Evolutionary conservation across 164 flowering plant genomes (phyloP).

Genomic region (Macadamia integrifolia): DNA sequence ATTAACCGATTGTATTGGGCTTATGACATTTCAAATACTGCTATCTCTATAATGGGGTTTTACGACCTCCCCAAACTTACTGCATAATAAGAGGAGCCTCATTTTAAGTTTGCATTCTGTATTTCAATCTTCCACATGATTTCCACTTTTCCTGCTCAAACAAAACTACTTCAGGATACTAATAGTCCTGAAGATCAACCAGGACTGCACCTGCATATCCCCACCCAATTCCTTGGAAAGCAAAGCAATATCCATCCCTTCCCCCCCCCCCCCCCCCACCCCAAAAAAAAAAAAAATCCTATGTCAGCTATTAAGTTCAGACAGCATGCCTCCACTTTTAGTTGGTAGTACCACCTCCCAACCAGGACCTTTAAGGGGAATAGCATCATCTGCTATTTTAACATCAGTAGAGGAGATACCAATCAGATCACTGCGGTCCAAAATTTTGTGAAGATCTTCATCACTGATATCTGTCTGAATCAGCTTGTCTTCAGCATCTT

Average conservation of each 20-base stretch:
- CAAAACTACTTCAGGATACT: neutral
- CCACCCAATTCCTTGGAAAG: neutral
- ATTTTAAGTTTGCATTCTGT: too few relatives aligned
- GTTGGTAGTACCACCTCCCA: constrained; percentile 92
- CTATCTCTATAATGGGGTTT: too few relatives aligned
- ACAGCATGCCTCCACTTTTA: constrained; percentile 68
- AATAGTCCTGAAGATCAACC: neutral
- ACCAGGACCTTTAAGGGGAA: constrained; percentile 88
- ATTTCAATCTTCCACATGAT: too few relatives aligned
- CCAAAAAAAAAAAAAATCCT: neutral
- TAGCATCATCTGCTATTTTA: neutral
- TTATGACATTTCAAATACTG: too few relatives aligned
- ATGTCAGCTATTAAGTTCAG: constrained; percentile 51
- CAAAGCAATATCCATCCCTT: too few relatives aligned
- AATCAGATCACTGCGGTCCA: constrained; percentile 80
- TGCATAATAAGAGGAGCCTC: too few relatives aligned
- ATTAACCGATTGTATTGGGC: too few relatives aligned
- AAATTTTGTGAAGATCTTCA: constrained; percentile 64
- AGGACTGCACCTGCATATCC: neutral
- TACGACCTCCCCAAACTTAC: too few relatives aligned
- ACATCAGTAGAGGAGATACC: constrained; percentile 9
- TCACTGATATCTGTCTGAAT: constrained; percentile 80
- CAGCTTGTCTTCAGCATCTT: constrained; percentile 69
- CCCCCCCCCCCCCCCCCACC: neutral
- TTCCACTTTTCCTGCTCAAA: neutral